phyloP scores from a whole-genome alignment of 2,329 filamentous ascomycete genomes.

The Tolypocladium ophioglossoides region DNA sequence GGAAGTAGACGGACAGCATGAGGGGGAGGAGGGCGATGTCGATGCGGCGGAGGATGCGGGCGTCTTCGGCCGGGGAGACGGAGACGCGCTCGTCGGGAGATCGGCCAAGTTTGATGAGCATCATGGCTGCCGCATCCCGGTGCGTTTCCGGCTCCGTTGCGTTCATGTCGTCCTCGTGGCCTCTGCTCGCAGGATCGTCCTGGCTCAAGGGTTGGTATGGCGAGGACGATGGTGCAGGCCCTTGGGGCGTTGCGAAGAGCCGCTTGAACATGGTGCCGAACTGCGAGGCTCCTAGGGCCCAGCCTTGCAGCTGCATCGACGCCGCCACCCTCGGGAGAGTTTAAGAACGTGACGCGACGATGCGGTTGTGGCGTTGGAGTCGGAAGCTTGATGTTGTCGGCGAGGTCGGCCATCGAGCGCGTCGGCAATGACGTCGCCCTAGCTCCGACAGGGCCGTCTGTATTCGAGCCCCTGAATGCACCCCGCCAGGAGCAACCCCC shows the following conservation, averaged over 20 bases:
- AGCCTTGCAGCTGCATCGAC: background rate
- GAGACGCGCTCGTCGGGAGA: constrained; percentile 21
- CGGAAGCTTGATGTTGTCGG: background rate
- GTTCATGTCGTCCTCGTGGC: background rate
- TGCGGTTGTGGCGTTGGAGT: background rate
- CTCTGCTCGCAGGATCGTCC: no score
- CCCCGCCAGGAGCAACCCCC: no score
- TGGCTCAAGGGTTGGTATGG: background rate
- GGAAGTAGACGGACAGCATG: constrained; percentile 50
- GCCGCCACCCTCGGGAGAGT: background rate
- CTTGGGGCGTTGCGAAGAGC: background rate
- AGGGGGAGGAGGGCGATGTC: constrained; percentile 29
- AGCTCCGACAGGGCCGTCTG: no score
- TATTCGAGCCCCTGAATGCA: background rate
- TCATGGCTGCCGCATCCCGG: constrained; percentile 34
- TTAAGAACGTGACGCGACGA: background rate
- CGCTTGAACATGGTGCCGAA: background rate
- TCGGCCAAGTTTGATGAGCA: constrained; percentile 28
- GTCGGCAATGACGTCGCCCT: background rate
- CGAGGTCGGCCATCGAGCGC: background rate
- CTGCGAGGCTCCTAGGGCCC: background rate
- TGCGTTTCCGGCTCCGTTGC: constrained; percentile 1
- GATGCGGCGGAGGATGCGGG: constrained; percentile 25
- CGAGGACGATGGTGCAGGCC: background rate
- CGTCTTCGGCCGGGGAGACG: constrained; percentile 22